Conservation (phyloP, 495 filamentous ascomycete genomes). For the Glonium stellatum region DNA sequence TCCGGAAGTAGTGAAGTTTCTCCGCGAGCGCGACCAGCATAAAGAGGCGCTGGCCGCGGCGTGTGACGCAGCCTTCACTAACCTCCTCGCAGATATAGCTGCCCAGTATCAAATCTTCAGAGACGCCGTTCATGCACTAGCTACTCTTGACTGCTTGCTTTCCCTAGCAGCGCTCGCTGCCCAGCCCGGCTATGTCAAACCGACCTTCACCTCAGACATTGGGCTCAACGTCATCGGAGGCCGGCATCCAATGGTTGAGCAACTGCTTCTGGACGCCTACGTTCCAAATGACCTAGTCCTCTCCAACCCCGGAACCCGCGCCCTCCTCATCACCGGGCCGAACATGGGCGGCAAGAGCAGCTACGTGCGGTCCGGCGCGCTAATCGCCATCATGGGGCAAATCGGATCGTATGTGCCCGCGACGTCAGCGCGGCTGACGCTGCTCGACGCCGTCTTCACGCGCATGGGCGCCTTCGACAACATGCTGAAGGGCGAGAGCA, state of each 20-base stretch:
- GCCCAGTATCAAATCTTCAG: constrained; percentile 80
- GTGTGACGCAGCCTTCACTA: constrained; percentile 76
- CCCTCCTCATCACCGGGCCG: constrained; percentile 86
- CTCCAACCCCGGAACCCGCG: constrained; percentile 52
- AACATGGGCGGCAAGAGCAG: constrained; percentile 98
- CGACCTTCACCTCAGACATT: constrained; percentile 63
- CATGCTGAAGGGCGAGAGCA: constrained; percentile 88
- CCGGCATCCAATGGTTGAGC: constrained; percentile 95
- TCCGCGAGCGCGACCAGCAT: constrained; percentile 88
- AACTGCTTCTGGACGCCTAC: constrained; percentile 76
- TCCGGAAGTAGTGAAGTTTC: constrained; percentile 72
- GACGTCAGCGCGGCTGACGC: constrained; percentile 60
- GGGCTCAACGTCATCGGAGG: constrained; percentile 68
- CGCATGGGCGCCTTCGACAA: constrained; percentile 97
- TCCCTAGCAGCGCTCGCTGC: constrained; percentile 76
- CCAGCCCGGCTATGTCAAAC: constrained; percentile 86
- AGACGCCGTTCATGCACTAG: constrained; percentile 78
- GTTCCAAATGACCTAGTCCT: constrained; percentile 86
- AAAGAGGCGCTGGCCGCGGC: constrained; percentile 87
- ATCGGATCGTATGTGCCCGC: constrained; percentile 93
- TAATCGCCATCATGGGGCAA: constrained; percentile 90
- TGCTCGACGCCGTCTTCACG: constrained; percentile 88
- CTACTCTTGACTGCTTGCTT: constrained; percentile 81
- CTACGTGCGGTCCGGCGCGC: constrained; percentile 86
- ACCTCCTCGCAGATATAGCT: constrained; percentile 64